Conservation (phyloP, 257 asterid genomes). For the Galeopsis tetrahit region DNA sequence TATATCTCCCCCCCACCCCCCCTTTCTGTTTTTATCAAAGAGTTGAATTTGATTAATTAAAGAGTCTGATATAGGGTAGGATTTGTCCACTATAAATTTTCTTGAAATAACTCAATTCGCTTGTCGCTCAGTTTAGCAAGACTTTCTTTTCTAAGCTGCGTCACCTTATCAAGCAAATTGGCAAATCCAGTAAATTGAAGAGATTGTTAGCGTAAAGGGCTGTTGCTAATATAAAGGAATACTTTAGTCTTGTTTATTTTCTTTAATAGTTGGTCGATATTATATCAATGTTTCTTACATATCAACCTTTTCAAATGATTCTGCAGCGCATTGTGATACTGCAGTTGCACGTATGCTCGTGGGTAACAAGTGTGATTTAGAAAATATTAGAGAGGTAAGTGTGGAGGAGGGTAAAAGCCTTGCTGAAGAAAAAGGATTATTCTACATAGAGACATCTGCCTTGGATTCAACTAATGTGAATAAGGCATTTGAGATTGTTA, state of each 20-base stretch:
- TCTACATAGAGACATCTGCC: conserved; percentile 82
- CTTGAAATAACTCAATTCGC: background rate
- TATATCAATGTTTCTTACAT: background rate
- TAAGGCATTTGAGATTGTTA: conserved; percentile 71
- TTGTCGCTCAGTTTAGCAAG: background rate
- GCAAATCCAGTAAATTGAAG: background rate
- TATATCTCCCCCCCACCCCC: too few species aligned
- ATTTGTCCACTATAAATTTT: background rate
- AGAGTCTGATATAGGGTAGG: background rate
- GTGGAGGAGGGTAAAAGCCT: conserved; percentile 65
- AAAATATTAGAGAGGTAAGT: conserved; percentile 67
- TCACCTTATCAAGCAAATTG: background rate
- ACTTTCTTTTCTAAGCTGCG: background rate
- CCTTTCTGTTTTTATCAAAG: background rate
- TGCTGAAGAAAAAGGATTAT: conserved; percentile 76
- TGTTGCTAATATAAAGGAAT: too few species aligned
- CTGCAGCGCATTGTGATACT: conserved; percentile 76
- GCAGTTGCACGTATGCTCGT: conserved; percentile 68
- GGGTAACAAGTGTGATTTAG: conserved; percentile 83
- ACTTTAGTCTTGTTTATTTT: background rate
- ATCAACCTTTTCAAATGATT: background rate
- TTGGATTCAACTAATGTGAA: conserved; percentile 70
- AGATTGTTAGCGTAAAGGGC: background rate
- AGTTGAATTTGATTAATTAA: background rate
- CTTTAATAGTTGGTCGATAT: background rate